Percentiles rank a stretch among this genome's conserved stretches.
These are phyloP conservation scores for Albugo candida DNA, from an alignment of 352 stramenopile genomes.

Conservation along the genomic window DNA sequence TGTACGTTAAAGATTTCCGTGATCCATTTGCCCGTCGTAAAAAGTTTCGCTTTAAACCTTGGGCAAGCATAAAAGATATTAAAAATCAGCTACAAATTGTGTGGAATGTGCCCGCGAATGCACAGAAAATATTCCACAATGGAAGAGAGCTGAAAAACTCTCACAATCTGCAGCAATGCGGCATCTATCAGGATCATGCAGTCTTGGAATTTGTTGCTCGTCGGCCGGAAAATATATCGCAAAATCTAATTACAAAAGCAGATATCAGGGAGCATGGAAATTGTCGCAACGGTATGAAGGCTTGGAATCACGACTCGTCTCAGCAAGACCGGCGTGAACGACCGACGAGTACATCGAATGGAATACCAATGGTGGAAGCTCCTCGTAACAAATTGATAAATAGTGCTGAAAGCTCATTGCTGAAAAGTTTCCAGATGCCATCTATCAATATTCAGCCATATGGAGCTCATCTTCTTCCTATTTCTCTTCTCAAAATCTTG, in stretches of 20 bases:
- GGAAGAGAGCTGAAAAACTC: slow-evolving; percentile 65
- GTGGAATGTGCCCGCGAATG: slow-evolving; percentile 56
- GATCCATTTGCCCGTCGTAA: slow-evolving; percentile 64
- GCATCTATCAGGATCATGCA: slow-evolving; percentile 66
- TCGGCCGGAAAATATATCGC: slow-evolving; percentile 14
- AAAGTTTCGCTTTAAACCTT: slow-evolving; percentile 59
- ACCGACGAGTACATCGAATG: slow-evolving; percentile 2
- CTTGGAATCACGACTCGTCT: neutral
- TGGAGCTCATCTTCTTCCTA: slow-evolving; percentile 46
- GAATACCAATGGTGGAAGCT: too few species aligned
- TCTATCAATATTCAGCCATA: slow-evolving; percentile 65
- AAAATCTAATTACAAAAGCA: slow-evolving; percentile 4
- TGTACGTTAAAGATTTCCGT: slow-evolving; percentile 65
- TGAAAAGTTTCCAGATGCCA: slow-evolving; percentile 29
- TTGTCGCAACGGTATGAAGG: neutral
- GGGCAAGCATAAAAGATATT: slow-evolving; percentile 69
- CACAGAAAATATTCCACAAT: slow-evolving; percentile 68
- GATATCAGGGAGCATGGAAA: slow-evolving; percentile 2
- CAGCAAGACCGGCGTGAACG: neutral
- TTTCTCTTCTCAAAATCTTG: slow-evolving; percentile 66
- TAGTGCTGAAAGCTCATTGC: slow-evolving; percentile 8
- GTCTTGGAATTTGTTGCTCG: slow-evolving; percentile 60
- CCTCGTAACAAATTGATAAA: neutral
- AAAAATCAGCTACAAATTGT: slow-evolving; percentile 73
- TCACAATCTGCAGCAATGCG: slow-evolving; percentile 65